Conservation (phyloP, 2,329 filamentous ascomycete genomes). For the Scedosporium aurantiacum region DNA sequence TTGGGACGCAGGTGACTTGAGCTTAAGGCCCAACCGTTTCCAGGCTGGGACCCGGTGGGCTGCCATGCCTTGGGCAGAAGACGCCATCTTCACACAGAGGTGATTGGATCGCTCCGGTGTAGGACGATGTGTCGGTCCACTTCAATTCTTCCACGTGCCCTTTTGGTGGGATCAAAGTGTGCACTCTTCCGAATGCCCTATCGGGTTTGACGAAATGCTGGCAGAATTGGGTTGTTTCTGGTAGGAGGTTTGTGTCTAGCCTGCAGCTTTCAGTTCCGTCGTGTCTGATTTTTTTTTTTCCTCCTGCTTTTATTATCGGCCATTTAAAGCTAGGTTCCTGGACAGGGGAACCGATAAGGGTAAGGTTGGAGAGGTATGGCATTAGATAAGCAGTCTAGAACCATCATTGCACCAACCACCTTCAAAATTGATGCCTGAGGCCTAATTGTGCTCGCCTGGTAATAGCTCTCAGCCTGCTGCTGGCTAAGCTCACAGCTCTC, state of each 20-base stretch:
- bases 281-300: constrained; percentile 1
- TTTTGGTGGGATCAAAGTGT: not conserved
- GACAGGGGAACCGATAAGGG: not conserved
- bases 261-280: not conserved
- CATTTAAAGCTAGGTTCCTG: not conserved
- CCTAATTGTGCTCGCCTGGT: not conserved
- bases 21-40: constrained; percentile 54
- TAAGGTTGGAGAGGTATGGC: not conserved
- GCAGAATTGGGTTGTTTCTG: not conserved
- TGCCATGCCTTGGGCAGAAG: constrained; percentile 30
- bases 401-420: not conserved
- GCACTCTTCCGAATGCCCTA: not conserved
- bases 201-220: not conserved
- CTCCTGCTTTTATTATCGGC: not conserved
- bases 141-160: not conserved
- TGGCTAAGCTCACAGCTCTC: constrained; percentile 1
- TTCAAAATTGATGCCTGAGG: constrained; percentile 3
- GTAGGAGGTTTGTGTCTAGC: not conserved
- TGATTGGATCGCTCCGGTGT: constrained; percentile 10
- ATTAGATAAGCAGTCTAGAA: not conserved
- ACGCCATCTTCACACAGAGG: constrained; percentile 26
- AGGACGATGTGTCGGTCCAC: constrained; percentile 2
- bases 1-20: constrained; percentile 32
- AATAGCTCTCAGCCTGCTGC: constrained; percentile 2
- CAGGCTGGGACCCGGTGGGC: constrained; percentile 42